phyloP scores from a whole-genome alignment of 306 rosid genomes.

The Cucurbita argyrosperma region DNA sequence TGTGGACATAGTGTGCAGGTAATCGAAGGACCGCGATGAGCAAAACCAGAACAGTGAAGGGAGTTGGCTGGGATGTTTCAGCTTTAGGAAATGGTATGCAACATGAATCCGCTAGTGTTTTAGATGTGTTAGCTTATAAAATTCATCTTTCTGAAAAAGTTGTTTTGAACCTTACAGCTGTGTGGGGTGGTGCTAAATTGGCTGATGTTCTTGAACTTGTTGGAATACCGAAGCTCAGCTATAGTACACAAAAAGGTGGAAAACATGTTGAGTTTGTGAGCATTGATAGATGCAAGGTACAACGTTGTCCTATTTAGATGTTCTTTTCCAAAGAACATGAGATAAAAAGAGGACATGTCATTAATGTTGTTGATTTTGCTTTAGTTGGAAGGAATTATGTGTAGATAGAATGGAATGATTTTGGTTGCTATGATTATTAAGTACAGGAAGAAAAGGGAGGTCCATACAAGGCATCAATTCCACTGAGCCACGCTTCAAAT shows the following conservation, averaged over 20 bases:
- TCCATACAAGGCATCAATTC: slow-evolving; percentile 93
- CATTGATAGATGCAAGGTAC: slow-evolving; percentile 81
- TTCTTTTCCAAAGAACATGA: background rate
- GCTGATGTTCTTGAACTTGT: slow-evolving; percentile 81
- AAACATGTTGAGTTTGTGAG: slow-evolving; percentile 93
- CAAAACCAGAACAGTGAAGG: slow-evolving; percentile 57
- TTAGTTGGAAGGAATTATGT: background rate
- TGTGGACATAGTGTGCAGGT: slow-evolving; percentile 66
- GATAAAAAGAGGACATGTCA: background rate
- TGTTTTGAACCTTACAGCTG: slow-evolving; percentile 30
- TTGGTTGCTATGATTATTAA: slow-evolving; percentile 5
- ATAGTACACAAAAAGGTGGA: slow-evolving; percentile 50
- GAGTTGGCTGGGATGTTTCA: slow-evolving; percentile 94
- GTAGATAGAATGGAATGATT: background rate
- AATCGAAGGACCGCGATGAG: slow-evolving; percentile 96
- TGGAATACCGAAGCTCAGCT: slow-evolving; percentile 55
- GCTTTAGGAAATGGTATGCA: slow-evolving; percentile 85
- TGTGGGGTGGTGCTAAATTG: slow-evolving; percentile 89
- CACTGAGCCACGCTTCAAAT: slow-evolving; percentile 75
- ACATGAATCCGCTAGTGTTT: background rate
- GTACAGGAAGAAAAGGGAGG: slow-evolving; percentile 93
- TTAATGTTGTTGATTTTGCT: background rate
- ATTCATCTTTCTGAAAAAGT: background rate
- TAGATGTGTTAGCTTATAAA: background rate
- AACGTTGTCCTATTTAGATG: slow-evolving; percentile 3